Evolutionary conservation across 2,329 filamentous ascomycete genomes (phyloP), one percentile per base, ranked within the genome.

Genomic region (Aspergillus pseudonomiae): DNA sequence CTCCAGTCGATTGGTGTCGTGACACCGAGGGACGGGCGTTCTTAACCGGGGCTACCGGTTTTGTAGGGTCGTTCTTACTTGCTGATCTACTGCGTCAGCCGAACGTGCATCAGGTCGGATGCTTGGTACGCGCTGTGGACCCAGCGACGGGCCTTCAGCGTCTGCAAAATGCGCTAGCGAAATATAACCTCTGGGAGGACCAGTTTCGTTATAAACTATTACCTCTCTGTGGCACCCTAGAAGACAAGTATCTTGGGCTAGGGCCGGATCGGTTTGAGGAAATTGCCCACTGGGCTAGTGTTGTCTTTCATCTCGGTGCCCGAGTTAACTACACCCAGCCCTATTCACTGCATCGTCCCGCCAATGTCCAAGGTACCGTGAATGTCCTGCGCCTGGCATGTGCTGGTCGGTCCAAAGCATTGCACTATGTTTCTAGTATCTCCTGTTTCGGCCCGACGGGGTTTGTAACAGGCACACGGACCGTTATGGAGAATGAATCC

Each of bases 11-110:
- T 34, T 71, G 70, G 68, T 55, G 62, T 19, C 26, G 61, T n/a
- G 63, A 66, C n/a, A 66, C 63, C 9, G 70, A 73, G 50, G 72
- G 71, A 3, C 66, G 66, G 1, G 83, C 94, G 1, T 90, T 96
- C 73, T 78, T 96, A 6, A 96, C 92, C 1, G 92, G 93, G 30
- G 91, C 91, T 3, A 96, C 92, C 1, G 92, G 92, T 1, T 96
- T 96, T 80, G 78, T 96, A 16, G 92, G 93, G 9, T 85, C 90
- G 0, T 94, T 91, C 73, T 78, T 96, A 4, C 79, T 94, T 36
- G 84, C 84, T 58, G 90, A 94, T 57, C 77, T 95, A 1, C 82
- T 96, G 0, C 83, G 84, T 30, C 81, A 77, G 26, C 81, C 77
- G 11, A 76, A 81, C 26, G 80, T 86, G 5, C 30, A 65, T 24